Percentiles rank a stretch among this genome's conserved stretches.
Evolutionary conservation across 306 rosid genomes (phyloP).

Genomic region (Vigna trinervia): DNA sequence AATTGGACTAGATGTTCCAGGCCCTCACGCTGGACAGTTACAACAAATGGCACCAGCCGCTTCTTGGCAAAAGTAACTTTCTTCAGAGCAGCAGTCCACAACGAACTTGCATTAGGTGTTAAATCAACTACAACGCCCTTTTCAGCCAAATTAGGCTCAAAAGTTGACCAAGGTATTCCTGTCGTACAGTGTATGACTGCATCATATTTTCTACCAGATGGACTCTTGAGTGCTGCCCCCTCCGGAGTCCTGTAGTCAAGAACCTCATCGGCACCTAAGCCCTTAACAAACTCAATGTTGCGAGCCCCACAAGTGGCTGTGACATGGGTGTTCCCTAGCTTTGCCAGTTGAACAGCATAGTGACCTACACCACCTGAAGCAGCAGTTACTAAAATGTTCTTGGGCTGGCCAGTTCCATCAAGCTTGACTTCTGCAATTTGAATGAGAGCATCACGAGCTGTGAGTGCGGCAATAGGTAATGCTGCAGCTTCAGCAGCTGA

Average conservation of each 20-base stretch:
- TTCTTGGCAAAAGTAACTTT: slow-evolving; percentile 70
- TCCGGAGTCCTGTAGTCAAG: slow-evolving; percentile 72
- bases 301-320: slow-evolving; percentile 83
- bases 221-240: slow-evolving; percentile 66
- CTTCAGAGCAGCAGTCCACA: slow-evolving; percentile 47
- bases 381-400: slow-evolving; percentile 63
- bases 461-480: slow-evolving; percentile 69
- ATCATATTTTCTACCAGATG: slow-evolving; percentile 71
- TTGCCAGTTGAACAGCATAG: slow-evolving; percentile 75
- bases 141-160: slow-evolving; percentile 57
- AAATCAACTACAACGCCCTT: slow-evolving; percentile 67
- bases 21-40: slow-evolving; percentile 52
- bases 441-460: slow-evolving; percentile 74
- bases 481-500: slow-evolving; percentile 65
- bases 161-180: slow-evolving; percentile 70
- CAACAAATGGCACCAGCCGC: slow-evolving; percentile 53
- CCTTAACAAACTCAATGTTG: slow-evolving; percentile 63
- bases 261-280: slow-evolving; percentile 80
- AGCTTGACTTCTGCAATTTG: slow-evolving; percentile 68
- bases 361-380: slow-evolving; percentile 71
- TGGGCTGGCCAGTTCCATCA: slow-evolving; percentile 57
- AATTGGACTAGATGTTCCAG: slow-evolving; percentile 55
- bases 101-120: slow-evolving; percentile 47
- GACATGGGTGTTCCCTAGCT: slow-evolving; percentile 62
- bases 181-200: slow-evolving; percentile 58